Base-by-base conservation (phyloP, 306 rosid species). In the Sophora flavescens region DNA sequence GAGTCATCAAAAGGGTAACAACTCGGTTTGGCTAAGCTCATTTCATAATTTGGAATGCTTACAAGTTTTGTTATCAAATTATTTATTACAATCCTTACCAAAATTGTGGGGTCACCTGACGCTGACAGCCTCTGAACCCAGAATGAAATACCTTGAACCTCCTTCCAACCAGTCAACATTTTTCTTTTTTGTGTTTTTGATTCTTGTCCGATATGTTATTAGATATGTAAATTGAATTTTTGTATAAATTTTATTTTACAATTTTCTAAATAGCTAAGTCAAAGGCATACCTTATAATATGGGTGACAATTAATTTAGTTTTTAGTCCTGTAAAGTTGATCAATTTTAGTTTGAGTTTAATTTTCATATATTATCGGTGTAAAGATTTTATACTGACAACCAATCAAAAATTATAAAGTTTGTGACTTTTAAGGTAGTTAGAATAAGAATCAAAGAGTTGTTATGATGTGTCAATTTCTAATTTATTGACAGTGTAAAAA, bases 41-140 rank as follows among this genome's bases (percentile, higher is more conserved):
- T 22, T 11, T 45, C 39, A 35, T 22, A 62, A 74, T 33, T 62
- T 48, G 39, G 14, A 6, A 6, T 32, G 48, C 32, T 64, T 41
- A 1, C 15, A 75, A 18, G 32, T 14, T 17, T 63, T 61, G 63
- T 51, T 63, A 26, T 18, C 39, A 35, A 35, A 35, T 30, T 30
- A 1, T 28, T 28, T n/a, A 3, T 30, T 30, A 30, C 57, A 44
- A 57, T 47, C 7, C 15, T 45, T 67, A 56, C 76, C 52, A 74
- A 59, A 38, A 2, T 51, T 52, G 81, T 81, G 81, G 84, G 84
- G 74, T 22, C 82, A 32, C 18, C 62, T 48, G 52, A 74, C 50
- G 59, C 52, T 50, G 72, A 73, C 70, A 45, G 3, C 39, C 6
- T 9, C 8, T 22, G 11, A 52, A 4, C 12, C 17, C 8, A 36